A percentile compares a stretch with the other conserved stretches of the same genome.
Conservation (phyloP, 2,329 filamentous ascomycete genomes). For the Rachicladosporium sp. region DNA sequence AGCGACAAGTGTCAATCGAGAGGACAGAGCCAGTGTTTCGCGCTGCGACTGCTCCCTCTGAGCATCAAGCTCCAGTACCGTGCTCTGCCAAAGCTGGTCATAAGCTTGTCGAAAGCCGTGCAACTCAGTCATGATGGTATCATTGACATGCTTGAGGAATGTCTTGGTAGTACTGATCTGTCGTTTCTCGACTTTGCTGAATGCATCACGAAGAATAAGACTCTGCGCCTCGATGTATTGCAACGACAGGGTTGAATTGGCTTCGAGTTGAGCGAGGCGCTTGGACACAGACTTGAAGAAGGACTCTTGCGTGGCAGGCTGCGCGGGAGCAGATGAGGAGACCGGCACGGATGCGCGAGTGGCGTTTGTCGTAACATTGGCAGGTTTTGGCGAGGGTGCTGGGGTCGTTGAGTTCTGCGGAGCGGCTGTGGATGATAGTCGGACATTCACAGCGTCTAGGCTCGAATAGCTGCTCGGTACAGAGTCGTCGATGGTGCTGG, state of each 20-base stretch:
- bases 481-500: no score
- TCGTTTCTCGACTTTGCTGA: conserved; percentile 73
- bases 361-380: not conserved
- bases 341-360: conserved; percentile 7
- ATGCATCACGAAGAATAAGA: conserved; percentile 73
- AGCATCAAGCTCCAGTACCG: conserved; percentile 78
- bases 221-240: conserved; percentile 98
- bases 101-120: conserved; percentile 71
- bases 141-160: conserved; percentile 77
- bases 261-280: conserved; percentile 77
- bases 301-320: conserved; percentile 83
- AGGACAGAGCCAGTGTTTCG: conserved; percentile 70
- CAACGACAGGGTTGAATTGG: conserved; percentile 85
- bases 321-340: conserved; percentile 30
- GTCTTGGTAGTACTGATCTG: conserved; percentile 71
- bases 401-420: not conserved
- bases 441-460: no score
- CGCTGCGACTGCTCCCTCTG: conserved; percentile 74
- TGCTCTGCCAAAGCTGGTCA: conserved; percentile 93
- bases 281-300: conserved; percentile 98
- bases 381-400: not conserved
- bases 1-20: conserved; percentile 75
- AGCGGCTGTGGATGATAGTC: no score
- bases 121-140: conserved; percentile 71
- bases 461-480: no score